A percentile compares a stretch with the other conserved stretches of the same genome.
Conservation (phyloP, 2,329 filamentous ascomycete genomes). For the Xylariales sp. region DNA sequence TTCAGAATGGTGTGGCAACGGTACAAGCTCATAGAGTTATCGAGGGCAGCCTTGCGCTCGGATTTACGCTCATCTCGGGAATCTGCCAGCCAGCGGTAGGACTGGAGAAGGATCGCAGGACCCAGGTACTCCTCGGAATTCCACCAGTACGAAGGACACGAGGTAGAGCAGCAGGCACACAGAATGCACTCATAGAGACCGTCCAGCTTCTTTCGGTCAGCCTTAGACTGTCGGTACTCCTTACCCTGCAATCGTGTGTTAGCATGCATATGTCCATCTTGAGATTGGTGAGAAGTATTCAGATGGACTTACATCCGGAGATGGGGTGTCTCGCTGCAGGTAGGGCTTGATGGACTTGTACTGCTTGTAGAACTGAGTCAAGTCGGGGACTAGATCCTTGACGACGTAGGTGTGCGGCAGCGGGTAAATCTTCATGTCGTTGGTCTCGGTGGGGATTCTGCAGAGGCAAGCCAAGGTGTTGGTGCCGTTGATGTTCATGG, state of each 20-base stretch:
- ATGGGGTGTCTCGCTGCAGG: conserved; percentile 82
- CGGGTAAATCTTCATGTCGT: conserved; percentile 91
- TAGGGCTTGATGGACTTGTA: conserved; percentile 99
- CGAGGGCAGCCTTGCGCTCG: conserved; percentile 84
- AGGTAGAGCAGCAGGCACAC: conserved; percentile 98
- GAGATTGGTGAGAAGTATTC: background rate
- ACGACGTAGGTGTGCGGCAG: conserved; percentile 98
- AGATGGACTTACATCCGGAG: conserved; percentile 66
- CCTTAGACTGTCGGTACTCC: conserved; percentile 87
- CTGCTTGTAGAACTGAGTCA: conserved; percentile 99
- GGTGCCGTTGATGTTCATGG: conserved; percentile 99
- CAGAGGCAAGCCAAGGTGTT: conserved; percentile 97
- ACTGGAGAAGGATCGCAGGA: conserved; percentile 93
- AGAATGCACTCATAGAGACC: conserved; percentile 99
- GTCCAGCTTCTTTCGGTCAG: conserved; percentile 93
- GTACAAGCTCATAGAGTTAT: conserved; percentile 99
- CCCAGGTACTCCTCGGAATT: conserved; percentile 98
- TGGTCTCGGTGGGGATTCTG: conserved; percentile 85
- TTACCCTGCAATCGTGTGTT: conserved; percentile 60
- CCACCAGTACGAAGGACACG: conserved; percentile 99
- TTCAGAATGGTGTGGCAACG: conserved; percentile 99
- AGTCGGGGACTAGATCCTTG: conserved; percentile 95
- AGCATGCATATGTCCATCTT: conserved; percentile 2
- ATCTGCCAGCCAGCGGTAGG: conserved; percentile 95
- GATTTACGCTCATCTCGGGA: conserved; percentile 86